Percentiles rank a stretch among this genome's conserved stretches.
These are phyloP conservation scores for Cicer arietinum DNA, from an alignment of 306 rosid species.

Conservation along the genomic window DNA sequence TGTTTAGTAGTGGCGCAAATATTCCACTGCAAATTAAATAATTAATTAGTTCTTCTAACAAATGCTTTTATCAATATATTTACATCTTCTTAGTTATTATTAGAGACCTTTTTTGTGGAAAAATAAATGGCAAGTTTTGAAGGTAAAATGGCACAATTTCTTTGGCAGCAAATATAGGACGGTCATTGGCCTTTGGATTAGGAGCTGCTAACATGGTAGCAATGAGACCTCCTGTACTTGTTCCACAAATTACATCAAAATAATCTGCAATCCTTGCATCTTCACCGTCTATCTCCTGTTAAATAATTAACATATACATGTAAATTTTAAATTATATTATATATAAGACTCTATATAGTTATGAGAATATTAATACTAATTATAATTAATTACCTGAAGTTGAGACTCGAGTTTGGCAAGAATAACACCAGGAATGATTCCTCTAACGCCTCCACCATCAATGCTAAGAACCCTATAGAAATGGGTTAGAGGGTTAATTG, in stretches of 20 bases:
- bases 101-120: constrained; percentile 36
- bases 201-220: constrained; percentile 51
- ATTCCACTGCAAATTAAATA: constrained; percentile 38
- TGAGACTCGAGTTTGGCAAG: constrained; percentile 46
- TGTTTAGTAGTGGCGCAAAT: constrained; percentile 20
- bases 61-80: no score
- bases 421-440: constrained; percentile 56
- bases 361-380: no score
- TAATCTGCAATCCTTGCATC: constrained; percentile 50
- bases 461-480: constrained; percentile 48
- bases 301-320: neutral
- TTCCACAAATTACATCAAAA: constrained; percentile 52
- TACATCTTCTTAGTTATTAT: neutral
- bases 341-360: no score
- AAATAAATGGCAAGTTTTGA: constrained; percentile 31
- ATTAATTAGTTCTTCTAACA: neutral
- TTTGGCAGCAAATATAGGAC: constrained; percentile 49
- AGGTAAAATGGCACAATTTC: constrained; percentile 42
- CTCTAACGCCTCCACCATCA: constrained; percentile 54
- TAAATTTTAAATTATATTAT: neutral
- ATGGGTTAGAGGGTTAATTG: neutral
- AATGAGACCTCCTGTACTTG: constrained; percentile 50
- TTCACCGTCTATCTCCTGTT: constrained; percentile 38
- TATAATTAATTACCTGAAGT: constrained; percentile 40
- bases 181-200: constrained; percentile 16